Evolutionary conservation across 305 asterid species (phyloP), one percentile per base, ranked within the genome.

Genomic region (Solanum aculeatissimum): DNA sequence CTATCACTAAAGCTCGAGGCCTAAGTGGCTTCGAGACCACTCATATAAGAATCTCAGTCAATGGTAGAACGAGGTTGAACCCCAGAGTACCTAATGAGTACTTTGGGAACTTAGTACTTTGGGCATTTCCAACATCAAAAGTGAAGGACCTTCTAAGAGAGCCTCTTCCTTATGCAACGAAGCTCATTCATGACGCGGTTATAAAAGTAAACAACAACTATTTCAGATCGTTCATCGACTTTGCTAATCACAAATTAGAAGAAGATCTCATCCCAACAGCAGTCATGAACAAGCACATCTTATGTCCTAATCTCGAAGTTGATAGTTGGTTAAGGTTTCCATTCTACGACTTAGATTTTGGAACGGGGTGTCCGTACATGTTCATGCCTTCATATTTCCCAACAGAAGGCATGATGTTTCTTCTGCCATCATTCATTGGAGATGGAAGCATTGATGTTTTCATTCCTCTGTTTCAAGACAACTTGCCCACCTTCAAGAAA

Each of bases 251-350:
- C 21, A 87, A 90, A 87, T 35, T 6, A 35, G 93, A 27, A 84
- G 90, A 89, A 49, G 94, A 91, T 32, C 97, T 95, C 3, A 86
- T 90, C 14, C 91, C 98, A 0, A 90, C 89, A 35, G 88, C 95
- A 1, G 97, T 94, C 82, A 92, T 90, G 45, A 47, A 88, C 47
- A 93, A 92, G 87, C 80, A 88, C 1, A 89, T 92, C 1, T 88
- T 94, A 81, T 93, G 95, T 88, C 98, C 98, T 12, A 91, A 95
- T 86, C 82, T 94, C 89, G 98, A 95, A 81, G 97, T 94, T 27
- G 93, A 91, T 83, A 95, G 98, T 66, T 95, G 98, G 98, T 85
- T 95, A 49, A 90, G 98, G 92, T 92, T 95, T 66, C 98, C 98
- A 77, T 95, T 94, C 84, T 91, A 91, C 82, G 97, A 94, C 82